Evolutionary conservation across 1,139 yeast species (phyloP), one percentile per base, ranked within the genome.

Genomic region (Sporopachydermia cereana): DNA sequence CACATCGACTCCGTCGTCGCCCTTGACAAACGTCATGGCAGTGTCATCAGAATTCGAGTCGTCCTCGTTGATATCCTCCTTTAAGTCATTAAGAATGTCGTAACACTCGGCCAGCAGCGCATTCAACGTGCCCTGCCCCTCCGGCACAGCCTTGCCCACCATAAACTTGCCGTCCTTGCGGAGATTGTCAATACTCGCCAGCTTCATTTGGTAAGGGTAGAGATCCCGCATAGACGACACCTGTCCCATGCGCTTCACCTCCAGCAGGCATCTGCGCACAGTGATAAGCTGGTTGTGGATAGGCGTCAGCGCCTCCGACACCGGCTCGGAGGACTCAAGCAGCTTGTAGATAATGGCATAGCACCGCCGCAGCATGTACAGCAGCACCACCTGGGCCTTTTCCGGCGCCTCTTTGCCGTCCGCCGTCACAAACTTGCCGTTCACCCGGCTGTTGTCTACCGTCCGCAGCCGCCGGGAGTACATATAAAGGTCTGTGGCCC

Each of bases 41-140:
- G 39, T 16, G 17, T 34, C 39, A 34, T 34, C 39, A 34, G 9
- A 12, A 7, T 5, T 34, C 20, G 12, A 12, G 36, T 71, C 75
- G 50, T 75, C 76, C 52, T 84, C 94, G 57, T 86, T 93, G 50
- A 86, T 75, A 57, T 89, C 96, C 29, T 85, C 82, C 58, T 86
- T 83, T 57, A 91, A 69, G 63, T 91, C 98, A 59, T 91, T 89
- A 46, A 85, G 71, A 48, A 89, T 82, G 62, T 91, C 98, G 60
- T 86, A 91, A 62, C 97, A 89, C 61, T 89, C 97, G 2, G 95
- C 93, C 44, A 91, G 68, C 50, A 91, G 66, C 1, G 96, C 95
- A 60, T 81, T 88, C 50, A 91, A 70, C 36, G 95, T 80, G 9
- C 96, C 97, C 63, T 91, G 98, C 14, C 98, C 98, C 62, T 91